Conservation (phyloP, 1,284 basidiomycete species). For the Bjerkandera adusta region DNA sequence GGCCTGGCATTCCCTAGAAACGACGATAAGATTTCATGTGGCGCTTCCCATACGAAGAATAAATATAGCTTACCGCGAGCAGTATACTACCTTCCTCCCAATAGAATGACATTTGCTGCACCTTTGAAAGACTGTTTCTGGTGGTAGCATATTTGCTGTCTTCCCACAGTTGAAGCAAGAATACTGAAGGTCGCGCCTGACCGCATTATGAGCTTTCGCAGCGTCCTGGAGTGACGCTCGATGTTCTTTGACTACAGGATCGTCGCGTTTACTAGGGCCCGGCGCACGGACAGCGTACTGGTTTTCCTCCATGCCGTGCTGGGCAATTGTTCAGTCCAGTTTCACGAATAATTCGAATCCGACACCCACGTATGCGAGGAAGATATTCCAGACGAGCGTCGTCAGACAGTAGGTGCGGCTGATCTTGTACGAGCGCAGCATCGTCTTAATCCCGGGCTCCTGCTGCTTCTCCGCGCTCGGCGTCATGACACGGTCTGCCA, state of each 20-base stretch:
- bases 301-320: too few relatives aligned
- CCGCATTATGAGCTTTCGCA: too few relatives aligned
- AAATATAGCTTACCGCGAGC: constrained; percentile 10
- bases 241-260: too few relatives aligned
- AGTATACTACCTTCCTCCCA: neutral
- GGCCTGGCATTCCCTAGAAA: constrained; percentile 6
- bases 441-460: neutral
- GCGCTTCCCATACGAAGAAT: too few relatives aligned
- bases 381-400: constrained; percentile 7
- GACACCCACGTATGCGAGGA: constrained; percentile 9
- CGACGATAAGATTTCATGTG: too few relatives aligned
- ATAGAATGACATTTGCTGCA: constrained; percentile 7
- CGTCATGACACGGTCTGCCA: constrained; percentile 2
- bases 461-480: neutral
- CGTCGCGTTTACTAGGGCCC: too few relatives aligned
- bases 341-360: too few relatives aligned
- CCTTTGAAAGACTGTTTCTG: neutral
- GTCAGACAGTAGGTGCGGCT: constrained; percentile 6
- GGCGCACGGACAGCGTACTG: too few relatives aligned
- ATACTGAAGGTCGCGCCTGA: too few relatives aligned
- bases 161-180: too few relatives aligned
- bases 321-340: too few relatives aligned
- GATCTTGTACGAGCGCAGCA: neutral
- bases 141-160: neutral
- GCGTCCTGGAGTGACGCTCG: too few relatives aligned